A percentile compares a stretch with the other conserved stretches of the same genome.
Conservation (phyloP, 441 rosid species). For the Cnidoscolus chayamansa region DNA sequence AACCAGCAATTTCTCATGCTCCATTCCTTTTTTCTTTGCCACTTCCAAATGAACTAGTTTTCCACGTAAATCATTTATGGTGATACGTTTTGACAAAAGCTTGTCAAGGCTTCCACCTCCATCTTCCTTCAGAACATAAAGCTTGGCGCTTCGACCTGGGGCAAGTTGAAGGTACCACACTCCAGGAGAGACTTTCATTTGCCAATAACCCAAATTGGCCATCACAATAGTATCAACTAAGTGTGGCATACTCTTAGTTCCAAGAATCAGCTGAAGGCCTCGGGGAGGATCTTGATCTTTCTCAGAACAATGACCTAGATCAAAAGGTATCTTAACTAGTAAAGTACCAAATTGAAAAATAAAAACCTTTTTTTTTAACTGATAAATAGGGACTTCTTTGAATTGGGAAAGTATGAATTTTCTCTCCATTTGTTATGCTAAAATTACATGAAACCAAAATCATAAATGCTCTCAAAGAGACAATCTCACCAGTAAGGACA, state of each 20-base stretch:
- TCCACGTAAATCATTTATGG: conserved; percentile 87
- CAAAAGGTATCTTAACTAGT: conserved; percentile 6
- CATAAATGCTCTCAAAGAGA: not conserved
- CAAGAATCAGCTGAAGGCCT: conserved; percentile 97
- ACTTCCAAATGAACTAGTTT: conserved; percentile 96
- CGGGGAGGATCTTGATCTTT: conserved; percentile 96
- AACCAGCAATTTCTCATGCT: conserved; percentile 80
- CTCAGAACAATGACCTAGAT: conserved; percentile 94
- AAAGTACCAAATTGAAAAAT: not conserved
- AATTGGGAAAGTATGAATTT: not conserved
- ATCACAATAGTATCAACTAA: conserved; percentile 97
- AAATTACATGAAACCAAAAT: conserved; percentile 18
- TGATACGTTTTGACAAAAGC: conserved; percentile 66
- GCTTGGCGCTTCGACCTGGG: conserved; percentile 93
- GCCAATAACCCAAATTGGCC: conserved; percentile 99
- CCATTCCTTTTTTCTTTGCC: conserved; percentile 86
- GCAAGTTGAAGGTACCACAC: conserved; percentile 99
- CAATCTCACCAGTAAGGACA: conserved; percentile 87
- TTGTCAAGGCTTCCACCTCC: conserved; percentile 45
- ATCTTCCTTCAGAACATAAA: conserved; percentile 65
- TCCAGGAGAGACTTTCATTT: conserved; percentile 99
- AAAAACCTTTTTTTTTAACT: not conserved
- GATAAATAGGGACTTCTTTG: not conserved
- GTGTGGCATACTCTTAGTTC: conserved; percentile 86
- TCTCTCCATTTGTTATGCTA: not conserved